Evolutionary conservation across 257 asterid genomes (phyloP).

Genomic region (Solanum gandarillasii): DNA sequence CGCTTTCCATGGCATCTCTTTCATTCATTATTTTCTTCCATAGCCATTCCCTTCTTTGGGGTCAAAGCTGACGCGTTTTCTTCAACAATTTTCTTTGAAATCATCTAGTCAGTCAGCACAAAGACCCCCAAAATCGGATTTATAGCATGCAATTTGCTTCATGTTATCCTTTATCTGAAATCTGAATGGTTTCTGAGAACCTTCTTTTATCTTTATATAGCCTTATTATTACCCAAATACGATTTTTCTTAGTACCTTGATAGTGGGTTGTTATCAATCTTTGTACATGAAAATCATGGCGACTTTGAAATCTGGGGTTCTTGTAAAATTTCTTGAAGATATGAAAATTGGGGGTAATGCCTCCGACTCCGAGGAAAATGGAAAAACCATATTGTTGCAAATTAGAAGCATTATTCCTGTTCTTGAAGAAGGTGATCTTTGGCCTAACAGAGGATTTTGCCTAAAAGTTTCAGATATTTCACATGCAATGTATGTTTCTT

Average conservation of each 20-base stretch:
- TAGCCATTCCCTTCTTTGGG: not conserved
- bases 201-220: not conserved
- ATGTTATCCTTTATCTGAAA: not conserved
- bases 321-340: conserved; percentile 48
- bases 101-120: not conserved
- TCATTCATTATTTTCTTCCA: not conserved
- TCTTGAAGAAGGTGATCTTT: conserved; percentile 63
- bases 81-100: not conserved
- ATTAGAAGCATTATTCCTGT: conserved; percentile 72
- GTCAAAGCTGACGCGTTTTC: not conserved
- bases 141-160: not conserved
- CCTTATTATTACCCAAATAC: not conserved
- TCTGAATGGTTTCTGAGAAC: not conserved
- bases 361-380: conserved; percentile 7
- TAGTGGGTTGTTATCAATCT: not conserved
- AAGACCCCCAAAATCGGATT: not conserved
- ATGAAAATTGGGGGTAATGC: conserved; percentile 20
- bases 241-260: not conserved
- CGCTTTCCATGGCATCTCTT: not conserved
- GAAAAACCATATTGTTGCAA: conserved; percentile 38
- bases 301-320: conserved; percentile 43
- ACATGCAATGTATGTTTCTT: conserved; percentile 52
- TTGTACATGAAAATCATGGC: conserved; percentile 21
- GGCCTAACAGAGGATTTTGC: conserved; percentile 67
- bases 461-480: conserved; percentile 61